Percentiles rank a stretch among this genome's conserved stretches.
Evolutionary conservation across 2,329 filamentous ascomycete species (phyloP).

Genomic region (Sarocladiaceae sp.): DNA sequence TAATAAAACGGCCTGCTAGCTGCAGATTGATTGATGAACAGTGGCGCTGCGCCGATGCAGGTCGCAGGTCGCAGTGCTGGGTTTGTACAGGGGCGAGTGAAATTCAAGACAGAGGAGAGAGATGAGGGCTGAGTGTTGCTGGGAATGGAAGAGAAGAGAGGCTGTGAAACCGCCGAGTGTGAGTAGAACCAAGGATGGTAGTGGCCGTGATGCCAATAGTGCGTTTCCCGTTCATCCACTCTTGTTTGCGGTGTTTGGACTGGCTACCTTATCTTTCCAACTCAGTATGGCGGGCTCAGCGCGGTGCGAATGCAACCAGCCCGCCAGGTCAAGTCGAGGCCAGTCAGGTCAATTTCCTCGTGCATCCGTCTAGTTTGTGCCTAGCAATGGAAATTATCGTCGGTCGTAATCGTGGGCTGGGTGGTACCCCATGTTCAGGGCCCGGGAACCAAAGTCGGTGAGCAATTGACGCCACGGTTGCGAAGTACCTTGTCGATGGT

Average conservation of each 20-base stretch:
- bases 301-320: background rate
- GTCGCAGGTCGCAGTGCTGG: background rate
- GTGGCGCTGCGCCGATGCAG: background rate
- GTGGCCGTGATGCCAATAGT: background rate
- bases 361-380: background rate
- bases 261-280: background rate
- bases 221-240: background rate
- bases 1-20: constrained; percentile 8
- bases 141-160: background rate
- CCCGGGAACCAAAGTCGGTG: constrained; percentile 3
- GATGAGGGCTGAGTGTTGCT: background rate
- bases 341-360: background rate
- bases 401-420: no score
- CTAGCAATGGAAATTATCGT: no score
- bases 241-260: background rate
- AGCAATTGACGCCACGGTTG: constrained; percentile 2
- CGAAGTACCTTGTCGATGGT: no score
- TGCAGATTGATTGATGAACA: constrained; percentile 10
- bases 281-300: background rate
- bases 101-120: background rate
- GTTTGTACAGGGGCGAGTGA: background rate
- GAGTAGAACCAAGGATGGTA: background rate
- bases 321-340: background rate
- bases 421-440: background rate
- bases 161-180: background rate